A percentile compares a stretch with the other conserved stretches of the same genome.
Conservation (phyloP, 306 rosid genomes). For the Nissolia schottii region DNA sequence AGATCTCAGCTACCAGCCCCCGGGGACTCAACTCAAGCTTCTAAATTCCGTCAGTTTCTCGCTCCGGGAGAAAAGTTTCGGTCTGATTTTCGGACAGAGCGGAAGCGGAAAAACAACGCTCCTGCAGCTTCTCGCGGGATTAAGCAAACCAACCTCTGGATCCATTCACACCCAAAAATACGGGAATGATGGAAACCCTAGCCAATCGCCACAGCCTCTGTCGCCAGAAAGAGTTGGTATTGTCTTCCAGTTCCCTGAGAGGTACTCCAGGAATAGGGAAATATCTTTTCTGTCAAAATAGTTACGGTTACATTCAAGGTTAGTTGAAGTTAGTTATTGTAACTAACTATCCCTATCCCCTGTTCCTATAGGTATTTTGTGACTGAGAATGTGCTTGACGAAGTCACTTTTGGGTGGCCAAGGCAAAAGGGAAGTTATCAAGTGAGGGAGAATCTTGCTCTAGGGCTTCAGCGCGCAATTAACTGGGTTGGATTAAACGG, state of each 20-base stretch:
- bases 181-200: constrained; percentile 62
- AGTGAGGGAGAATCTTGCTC: constrained; percentile 69
- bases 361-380: constrained; percentile 93
- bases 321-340: too few relatives aligned
- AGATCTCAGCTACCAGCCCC: constrained; percentile 79
- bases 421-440: constrained; percentile 61
- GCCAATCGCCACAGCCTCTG: constrained; percentile 52
- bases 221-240: constrained; percentile 81
- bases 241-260: constrained; percentile 96
- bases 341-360: too few relatives aligned
- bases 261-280: too few relatives aligned
- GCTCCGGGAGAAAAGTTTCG: constrained; percentile 82
- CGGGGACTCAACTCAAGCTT: constrained; percentile 88
- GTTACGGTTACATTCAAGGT: too few relatives aligned
- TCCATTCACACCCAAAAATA: constrained; percentile 67
- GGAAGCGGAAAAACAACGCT: constrained; percentile 97
- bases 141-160: constrained; percentile 83
- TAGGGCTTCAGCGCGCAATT: constrained; percentile 83
- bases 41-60: constrained; percentile 67
- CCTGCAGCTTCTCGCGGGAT: constrained; percentile 93
- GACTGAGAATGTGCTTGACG: constrained; percentile 83
- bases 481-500: constrained; percentile 94
- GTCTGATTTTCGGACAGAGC: constrained; percentile 81
- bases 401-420: constrained; percentile 98
- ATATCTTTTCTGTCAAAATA: too few relatives aligned